These are phyloP conservation scores for Cryptomeria japonica DNA, from an alignment of 75 land plant genomes.

Conservation along the genomic window DNA sequence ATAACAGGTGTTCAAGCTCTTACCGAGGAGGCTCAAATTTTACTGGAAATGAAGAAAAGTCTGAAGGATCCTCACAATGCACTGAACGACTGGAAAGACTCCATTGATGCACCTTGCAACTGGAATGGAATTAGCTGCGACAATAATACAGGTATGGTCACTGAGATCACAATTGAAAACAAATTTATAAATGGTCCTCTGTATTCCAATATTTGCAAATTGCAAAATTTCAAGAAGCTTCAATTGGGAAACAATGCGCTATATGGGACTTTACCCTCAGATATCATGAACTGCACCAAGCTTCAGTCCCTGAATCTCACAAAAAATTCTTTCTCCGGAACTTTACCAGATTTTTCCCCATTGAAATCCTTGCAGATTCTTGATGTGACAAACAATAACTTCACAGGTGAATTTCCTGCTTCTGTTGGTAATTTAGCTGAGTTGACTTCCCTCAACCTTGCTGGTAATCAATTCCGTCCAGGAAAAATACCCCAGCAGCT, in stretches of 20 bases:
- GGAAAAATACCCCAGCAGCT: constrained; percentile 51
- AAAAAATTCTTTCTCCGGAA: constrained; percentile 49
- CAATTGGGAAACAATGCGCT: constrained; percentile 45
- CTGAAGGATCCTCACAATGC: constrained; percentile 28
- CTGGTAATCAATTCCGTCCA: constrained; percentile 35
- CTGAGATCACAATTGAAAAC: constrained; percentile 32
- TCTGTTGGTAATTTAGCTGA: constrained; percentile 44
- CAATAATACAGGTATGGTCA: constrained; percentile 33
- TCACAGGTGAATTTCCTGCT: constrained; percentile 56
- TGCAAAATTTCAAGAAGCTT: constrained; percentile 28
- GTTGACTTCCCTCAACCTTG: constrained; percentile 40
- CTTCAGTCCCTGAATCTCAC: constrained; percentile 58
- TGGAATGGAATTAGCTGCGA: constrained; percentile 44
- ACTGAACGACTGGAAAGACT: constrained; percentile 34
- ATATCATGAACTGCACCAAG: constrained; percentile 32
- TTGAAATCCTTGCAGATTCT: constrained; percentile 37
- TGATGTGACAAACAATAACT: constrained; percentile 45
- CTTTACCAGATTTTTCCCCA: constrained; percentile 60
- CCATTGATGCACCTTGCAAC: constrained; percentile 10
- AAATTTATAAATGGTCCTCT: constrained; percentile 43
- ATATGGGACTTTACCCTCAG: constrained; percentile 53
- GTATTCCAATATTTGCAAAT: constrained; percentile 30
- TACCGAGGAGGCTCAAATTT: not conserved
- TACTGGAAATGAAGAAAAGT: constrained; percentile 2
- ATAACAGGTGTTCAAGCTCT: not conserved